phyloP scores from a whole-genome alignment of 257 asterid genomes.

The Solanum ossicruentum region DNA sequence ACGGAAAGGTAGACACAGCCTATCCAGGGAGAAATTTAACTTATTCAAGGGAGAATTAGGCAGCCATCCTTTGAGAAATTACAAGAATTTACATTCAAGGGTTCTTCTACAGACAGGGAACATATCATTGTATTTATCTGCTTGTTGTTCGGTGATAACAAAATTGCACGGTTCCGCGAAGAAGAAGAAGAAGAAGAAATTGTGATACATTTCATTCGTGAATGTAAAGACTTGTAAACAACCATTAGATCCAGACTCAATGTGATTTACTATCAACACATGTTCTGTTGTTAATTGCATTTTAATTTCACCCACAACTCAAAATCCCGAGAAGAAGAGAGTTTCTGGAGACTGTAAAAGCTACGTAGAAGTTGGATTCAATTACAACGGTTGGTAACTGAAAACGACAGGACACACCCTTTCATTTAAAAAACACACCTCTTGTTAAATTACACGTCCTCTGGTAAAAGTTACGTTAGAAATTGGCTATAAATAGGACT shows the following conservation, averaged over 20 bases:
- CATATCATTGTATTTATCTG: conserved; percentile 25
- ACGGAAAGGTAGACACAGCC: neutral
- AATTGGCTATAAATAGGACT: neutral
- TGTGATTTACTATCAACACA: too few species aligned
- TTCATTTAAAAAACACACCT: neutral
- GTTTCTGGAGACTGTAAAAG: neutral
- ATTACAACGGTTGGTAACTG: neutral
- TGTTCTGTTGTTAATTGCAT: neutral
- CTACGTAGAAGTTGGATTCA: neutral
- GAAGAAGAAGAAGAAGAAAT: neutral
- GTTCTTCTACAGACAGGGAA: conserved; percentile 50
- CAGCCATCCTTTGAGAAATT: neutral
- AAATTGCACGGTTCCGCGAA: neutral
- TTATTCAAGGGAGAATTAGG: neutral
- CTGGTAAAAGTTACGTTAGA: neutral
- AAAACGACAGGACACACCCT: neutral
- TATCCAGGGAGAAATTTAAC: neutral
- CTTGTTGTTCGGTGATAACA: conserved; percentile 13
- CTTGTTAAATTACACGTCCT: neutral
- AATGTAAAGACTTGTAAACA: neutral
- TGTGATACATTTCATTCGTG: neutral
- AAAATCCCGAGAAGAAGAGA: neutral
- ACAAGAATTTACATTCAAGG: conserved; percentile 11
- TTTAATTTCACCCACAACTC: too few species aligned
- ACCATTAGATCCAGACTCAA: too few species aligned